These are phyloP conservation scores for Parafenestella ontariensis DNA, from an alignment of 2,329 filamentous ascomycete genomes.

Conservation along the genomic window DNA sequence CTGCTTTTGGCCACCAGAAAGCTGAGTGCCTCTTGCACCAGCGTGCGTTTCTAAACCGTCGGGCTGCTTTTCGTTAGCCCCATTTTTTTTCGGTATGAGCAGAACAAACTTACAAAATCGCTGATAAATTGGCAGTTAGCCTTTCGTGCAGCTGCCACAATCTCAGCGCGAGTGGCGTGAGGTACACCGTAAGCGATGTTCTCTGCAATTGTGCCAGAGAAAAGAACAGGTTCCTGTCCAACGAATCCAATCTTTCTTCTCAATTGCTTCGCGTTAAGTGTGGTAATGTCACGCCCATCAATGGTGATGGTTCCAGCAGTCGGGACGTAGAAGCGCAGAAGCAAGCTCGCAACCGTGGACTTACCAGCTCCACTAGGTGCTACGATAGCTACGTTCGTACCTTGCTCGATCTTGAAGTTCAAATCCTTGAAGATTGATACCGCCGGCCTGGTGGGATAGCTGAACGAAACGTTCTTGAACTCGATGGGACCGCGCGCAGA, in stretches of 20 bases:
- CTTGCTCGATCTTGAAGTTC: constrained; percentile 88
- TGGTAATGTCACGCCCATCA: constrained; percentile 80
- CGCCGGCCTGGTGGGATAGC: constrained; percentile 91
- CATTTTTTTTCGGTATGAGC: not conserved
- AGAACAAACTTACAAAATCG: constrained; percentile 72
- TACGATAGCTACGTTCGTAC: constrained; percentile 94
- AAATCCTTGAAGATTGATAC: constrained; percentile 90
- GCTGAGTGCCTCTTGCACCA: constrained; percentile 87
- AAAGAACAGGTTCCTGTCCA: constrained; percentile 91
- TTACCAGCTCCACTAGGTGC: constrained; percentile 96
- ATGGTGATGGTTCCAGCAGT: constrained; percentile 80
- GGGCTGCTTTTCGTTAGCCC: constrained; percentile 61
- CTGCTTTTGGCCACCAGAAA: constrained; percentile 97
- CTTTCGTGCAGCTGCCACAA: constrained; percentile 84
- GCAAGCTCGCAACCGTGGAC: constrained; percentile 89
- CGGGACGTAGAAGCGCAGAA: constrained; percentile 90
- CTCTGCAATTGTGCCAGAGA: constrained; percentile 83
- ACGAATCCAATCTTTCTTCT: constrained; percentile 94
- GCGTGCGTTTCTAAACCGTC: constrained; percentile 95
- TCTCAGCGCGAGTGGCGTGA: constrained; percentile 76
- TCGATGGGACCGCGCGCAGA: constrained; percentile 89
- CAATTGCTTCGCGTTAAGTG: constrained; percentile 92
- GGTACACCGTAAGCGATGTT: constrained; percentile 94
- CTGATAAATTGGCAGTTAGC: constrained; percentile 97
- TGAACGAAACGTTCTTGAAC: constrained; percentile 85